phyloP scores from a whole-genome alignment of 305 asterid species.

The Fraxinus albicans region DNA sequence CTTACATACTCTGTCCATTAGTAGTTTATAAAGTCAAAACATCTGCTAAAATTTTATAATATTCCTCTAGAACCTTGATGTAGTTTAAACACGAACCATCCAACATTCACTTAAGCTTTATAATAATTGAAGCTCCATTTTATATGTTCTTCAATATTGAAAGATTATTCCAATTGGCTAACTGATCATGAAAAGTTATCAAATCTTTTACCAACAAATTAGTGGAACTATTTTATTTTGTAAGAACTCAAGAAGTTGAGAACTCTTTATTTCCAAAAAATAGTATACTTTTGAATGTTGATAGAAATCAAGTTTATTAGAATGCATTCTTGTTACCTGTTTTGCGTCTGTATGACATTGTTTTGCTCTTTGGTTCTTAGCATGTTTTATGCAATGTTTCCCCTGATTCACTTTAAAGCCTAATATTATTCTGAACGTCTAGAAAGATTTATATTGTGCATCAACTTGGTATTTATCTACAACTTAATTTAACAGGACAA shows the following conservation, averaged over 20 bases:
- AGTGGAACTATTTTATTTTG: slow-evolving; percentile 3
- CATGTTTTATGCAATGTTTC: slow-evolving; percentile 1
- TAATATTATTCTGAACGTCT: neutral
- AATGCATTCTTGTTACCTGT: neutral
- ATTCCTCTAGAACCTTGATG: slow-evolving; percentile 7
- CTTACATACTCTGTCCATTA: neutral
- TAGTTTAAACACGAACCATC: slow-evolving; percentile 7
- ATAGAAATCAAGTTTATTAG: neutral
- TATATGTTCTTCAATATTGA: slow-evolving; percentile 2
- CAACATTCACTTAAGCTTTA: neutral
- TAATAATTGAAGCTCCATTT: slow-evolving; percentile 13
- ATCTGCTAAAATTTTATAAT: slow-evolving; percentile 5
- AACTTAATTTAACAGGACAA: slow-evolving; percentile 3
- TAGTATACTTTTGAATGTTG: neutral
- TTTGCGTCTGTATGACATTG: neutral
- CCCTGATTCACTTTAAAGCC: neutral
- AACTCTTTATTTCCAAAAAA: neutral
- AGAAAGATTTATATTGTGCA: slow-evolving; percentile 5
- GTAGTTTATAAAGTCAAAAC: neutral
- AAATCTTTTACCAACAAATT: slow-evolving; percentile 6
- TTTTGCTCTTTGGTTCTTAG: neutral
- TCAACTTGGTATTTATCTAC: slow-evolving; percentile 4
- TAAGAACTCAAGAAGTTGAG: neutral
- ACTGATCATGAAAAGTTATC: neutral
- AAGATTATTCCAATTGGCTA: neutral